Conservation (phyloP, 495 filamentous ascomycete genomes). For the Penicillium argentinense region DNA sequence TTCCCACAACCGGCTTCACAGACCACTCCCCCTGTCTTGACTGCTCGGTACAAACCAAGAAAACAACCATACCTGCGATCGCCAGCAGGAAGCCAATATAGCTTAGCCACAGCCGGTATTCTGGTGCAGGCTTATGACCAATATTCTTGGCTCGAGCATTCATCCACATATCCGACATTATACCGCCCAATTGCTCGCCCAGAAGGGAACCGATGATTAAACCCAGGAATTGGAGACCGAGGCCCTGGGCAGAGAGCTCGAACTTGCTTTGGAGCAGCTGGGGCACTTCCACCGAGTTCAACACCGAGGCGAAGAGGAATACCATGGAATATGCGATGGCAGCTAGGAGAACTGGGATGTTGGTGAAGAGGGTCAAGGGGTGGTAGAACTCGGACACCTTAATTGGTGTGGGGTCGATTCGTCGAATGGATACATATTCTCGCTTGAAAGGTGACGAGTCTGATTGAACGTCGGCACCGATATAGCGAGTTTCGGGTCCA, state of each 20-base stretch:
- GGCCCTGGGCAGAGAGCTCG: slow-evolving; percentile 50
- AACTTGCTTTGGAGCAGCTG: slow-evolving; percentile 53
- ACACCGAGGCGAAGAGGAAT: slow-evolving; percentile 48
- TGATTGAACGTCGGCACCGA: slow-evolving; percentile 27
- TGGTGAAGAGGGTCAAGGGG: slow-evolving; percentile 42
- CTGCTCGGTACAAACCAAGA: slow-evolving; percentile 47
- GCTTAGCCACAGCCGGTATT: slow-evolving; percentile 53
- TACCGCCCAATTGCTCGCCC: slow-evolving; percentile 55
- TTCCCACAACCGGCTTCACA: slow-evolving; percentile 50
- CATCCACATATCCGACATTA: slow-evolving; percentile 55
- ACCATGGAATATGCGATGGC: slow-evolving; percentile 51
- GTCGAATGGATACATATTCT: slow-evolving; percentile 44
- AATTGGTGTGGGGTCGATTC: slow-evolving; percentile 52
- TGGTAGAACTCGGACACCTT: slow-evolving; percentile 44
- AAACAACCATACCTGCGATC: slow-evolving; percentile 52
- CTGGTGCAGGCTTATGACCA: slow-evolving; percentile 34
- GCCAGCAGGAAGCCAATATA: slow-evolving; percentile 49
- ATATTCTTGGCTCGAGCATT: slow-evolving; percentile 32
- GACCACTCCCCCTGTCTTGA: slow-evolving; percentile 41
- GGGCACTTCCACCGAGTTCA: slow-evolving; percentile 55
- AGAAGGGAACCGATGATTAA: slow-evolving; percentile 55
- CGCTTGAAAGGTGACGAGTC: slow-evolving; percentile 35
- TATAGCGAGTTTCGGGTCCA: slow-evolving; percentile 58
- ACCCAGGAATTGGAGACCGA: slow-evolving; percentile 54
- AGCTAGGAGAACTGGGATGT: slow-evolving; percentile 48